Percentiles rank a stretch among this genome's conserved stretches.
Evolutionary conservation across 495 filamentous ascomycete genomes (phyloP).

Genomic region (Parathielavia hyrcaniae): DNA sequence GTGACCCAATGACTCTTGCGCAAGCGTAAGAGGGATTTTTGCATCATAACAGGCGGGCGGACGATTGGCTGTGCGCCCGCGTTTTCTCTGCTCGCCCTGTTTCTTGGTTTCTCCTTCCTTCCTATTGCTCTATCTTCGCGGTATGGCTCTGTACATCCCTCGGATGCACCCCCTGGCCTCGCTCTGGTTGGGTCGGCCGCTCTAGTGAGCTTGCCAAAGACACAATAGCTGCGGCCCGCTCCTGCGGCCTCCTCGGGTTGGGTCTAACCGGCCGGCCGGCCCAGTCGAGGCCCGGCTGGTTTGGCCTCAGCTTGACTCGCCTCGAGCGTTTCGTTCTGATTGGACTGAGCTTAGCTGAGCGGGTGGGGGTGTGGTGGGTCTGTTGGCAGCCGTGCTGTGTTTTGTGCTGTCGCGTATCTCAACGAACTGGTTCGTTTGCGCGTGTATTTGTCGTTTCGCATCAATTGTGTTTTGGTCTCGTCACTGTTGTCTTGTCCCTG

Average conservation of each 20-base stretch:
- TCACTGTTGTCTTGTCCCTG: neutral
- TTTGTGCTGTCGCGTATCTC: neutral
- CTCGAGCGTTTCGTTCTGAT: neutral
- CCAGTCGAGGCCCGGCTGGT: neutral
- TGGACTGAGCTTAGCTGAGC: neutral
- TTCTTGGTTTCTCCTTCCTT: constrained; percentile 8
- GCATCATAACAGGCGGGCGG: neutral
- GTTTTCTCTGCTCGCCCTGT: constrained; percentile 6
- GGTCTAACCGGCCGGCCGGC: neutral
- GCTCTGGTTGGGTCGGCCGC: neutral
- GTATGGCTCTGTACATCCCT: neutral
- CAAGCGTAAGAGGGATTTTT: neutral
- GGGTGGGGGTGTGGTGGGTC: neutral
- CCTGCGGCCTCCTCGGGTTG: constrained; percentile 1
- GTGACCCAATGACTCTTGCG: neutral
- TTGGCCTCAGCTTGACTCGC: neutral
- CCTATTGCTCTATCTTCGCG: neutral
- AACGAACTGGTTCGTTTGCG: neutral
- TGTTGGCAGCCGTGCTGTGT: neutral
- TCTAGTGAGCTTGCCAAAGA: no score
- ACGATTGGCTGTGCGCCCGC: neutral
- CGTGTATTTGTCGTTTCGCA: neutral
- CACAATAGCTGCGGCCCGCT: neutral
- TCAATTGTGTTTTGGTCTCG: neutral
- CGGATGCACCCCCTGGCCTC: neutral